phyloP scores from a whole-genome alignment of 306 rosid species.

The Fragaria iinumae region DNA sequence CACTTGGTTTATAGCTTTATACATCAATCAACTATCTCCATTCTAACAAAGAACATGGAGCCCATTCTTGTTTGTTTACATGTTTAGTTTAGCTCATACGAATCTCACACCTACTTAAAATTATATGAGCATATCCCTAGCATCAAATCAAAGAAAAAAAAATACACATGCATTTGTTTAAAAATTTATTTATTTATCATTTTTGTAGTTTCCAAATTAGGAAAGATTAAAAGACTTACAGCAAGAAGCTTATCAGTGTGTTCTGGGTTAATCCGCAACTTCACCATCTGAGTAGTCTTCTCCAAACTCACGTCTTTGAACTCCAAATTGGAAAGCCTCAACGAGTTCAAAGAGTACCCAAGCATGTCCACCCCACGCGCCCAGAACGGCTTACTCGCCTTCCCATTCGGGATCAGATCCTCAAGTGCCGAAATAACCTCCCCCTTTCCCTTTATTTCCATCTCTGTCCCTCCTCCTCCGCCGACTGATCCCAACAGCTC shows the following conservation, averaged over 20 bases:
- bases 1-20: not conserved
- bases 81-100: not conserved
- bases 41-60: not conserved
- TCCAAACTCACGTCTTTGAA: constrained; percentile 45
- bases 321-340: constrained; percentile 52
- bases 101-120: not conserved
- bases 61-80: not conserved
- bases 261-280: constrained; percentile 43
- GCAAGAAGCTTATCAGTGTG: constrained; percentile 49
- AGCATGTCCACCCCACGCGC: constrained; percentile 91
- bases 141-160: not conserved
- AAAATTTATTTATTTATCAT: not conserved
- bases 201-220: not conserved
- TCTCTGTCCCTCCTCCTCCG: constrained; percentile 22
- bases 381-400: constrained; percentile 70
- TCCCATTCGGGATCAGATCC: constrained; percentile 66
- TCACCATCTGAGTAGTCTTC: constrained; percentile 49
- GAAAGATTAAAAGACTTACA: constrained; percentile 38
- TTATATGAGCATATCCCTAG: not conserved
- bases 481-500: constrained; percentile 30
- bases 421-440: constrained; percentile 51
- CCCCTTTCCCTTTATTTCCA: constrained; percentile 32
- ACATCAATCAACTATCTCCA: not conserved
- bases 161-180: not conserved
- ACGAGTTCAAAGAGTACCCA: constrained; percentile 77